These are phyloP conservation scores for Carex cristatella DNA, from an alignment of 176 grass and related monocot genomes.

Conservation along the genomic window DNA sequence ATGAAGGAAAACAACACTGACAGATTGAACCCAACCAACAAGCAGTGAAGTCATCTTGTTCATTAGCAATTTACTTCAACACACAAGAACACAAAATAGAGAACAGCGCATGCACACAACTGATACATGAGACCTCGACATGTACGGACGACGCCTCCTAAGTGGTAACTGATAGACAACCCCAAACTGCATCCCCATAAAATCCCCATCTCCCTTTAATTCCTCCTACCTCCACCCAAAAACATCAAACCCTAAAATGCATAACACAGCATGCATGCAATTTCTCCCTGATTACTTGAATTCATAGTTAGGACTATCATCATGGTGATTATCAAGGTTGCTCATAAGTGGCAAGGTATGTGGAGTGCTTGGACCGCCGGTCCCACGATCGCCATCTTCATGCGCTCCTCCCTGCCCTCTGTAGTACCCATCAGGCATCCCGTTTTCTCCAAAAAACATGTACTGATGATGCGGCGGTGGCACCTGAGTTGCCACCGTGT, in stretches of 20 bases:
- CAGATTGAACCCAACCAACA: neutral
- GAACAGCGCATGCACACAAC: neutral
- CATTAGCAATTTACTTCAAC: neutral
- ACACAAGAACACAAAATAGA: constrained; percentile 17
- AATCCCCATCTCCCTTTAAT: neutral
- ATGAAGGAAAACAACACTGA: neutral
- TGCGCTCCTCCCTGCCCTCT: neutral
- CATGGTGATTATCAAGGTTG: constrained; percentile 18
- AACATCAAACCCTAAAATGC: constrained; percentile 3
- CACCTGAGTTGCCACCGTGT: neutral
- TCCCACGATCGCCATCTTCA: neutral
- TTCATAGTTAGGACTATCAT: constrained; percentile 13
- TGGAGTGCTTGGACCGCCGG: neutral
- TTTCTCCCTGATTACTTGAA: neutral
- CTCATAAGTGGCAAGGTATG: constrained; percentile 16
- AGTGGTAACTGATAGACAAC: neutral
- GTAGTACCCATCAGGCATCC: neutral
- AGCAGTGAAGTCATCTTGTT: neutral
- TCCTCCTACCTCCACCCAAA: neutral
- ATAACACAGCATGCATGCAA: neutral
- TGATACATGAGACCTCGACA: neutral
- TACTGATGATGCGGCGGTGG: neutral
- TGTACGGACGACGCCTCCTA: neutral
- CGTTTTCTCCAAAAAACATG: constrained; percentile 9
- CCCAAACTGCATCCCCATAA: constrained; percentile 3